Evolutionary conservation across 148 eudicot genomes (phyloP), one percentile per base, ranked within the genome.

Genomic region (Hydrangea macrophylla): DNA sequence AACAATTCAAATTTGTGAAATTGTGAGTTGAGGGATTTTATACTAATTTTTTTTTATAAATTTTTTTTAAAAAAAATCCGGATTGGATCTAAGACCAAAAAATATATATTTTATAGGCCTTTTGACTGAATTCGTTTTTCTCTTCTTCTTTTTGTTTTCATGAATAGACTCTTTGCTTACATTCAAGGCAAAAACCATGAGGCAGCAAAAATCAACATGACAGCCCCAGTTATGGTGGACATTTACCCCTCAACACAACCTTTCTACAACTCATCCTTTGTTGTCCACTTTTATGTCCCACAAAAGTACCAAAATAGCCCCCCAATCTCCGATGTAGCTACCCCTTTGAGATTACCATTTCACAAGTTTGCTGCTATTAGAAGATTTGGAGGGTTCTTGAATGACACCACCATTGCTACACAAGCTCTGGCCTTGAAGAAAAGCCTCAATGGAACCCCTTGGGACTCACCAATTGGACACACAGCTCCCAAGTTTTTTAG

Each of bases 351-450:
- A n/a, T 17, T 50, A 17, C 56, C 67, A 7, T 27, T 1, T 24
- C 27, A 54, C 22, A 6, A 70, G 23, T 70, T 20, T 25, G 75
- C 62, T 24, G 75, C 75, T 9, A 62, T 63, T 2, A 54, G 60
- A 24, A 62, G 68, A 51, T 71, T 71, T n/a, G 50, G 62, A 23
- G 75, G 75, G 28, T 63, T 50, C 55, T 0, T 37, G 2, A 13
- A 39, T 22, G 53, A 55, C 26, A 30, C 36, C 11, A 36, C 25
- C 55, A 63, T 71, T 55, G 32, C 61, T 25, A 17, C 42, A 22
- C 54, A 55, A 48, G 24, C 55, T 6, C 27, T 40, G 17, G 54
- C 53, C 26, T 61, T 71, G 55, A 71, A 28, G 53, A 20, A 39
- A 28, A 40, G 39, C 55, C 55, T 71, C 1, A 28, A n/a, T 37